Base-by-base conservation (phyloP, 805 yeast species). In the Lipomyces chichibuensis region DNA sequence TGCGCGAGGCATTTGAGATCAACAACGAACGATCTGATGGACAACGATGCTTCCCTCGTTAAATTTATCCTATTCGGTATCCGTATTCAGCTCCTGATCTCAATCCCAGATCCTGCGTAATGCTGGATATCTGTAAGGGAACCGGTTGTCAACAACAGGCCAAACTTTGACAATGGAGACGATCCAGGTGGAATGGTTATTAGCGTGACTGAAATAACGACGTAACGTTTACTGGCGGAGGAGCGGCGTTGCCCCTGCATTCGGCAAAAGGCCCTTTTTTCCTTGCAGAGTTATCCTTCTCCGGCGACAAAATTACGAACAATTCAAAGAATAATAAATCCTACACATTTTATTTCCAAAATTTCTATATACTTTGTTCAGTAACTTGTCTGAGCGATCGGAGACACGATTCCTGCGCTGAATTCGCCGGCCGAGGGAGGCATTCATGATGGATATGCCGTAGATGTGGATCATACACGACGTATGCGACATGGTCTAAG, bases 1-100 rank as follows among this genome's bases (percentile, higher is more conserved):
- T 8, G 69, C 60, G 29, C 71, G 65, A 33, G 66, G 66, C 66
- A 63, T 63, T 14, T 5, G 13, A 6, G 9, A 13, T 43, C n/a
- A 23, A 43, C 49, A 17, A n/a, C 6, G 23, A 17, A n/a, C 6
- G 23, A 43, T 43, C 49, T 3, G 49, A 1, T 1, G 9, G 2
- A 43, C 20, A 3, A 14, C 43, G 43, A 37, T 37, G n/a, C 13
- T 14, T 37, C 43, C 17, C n/a, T 37, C 17, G 17, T 6, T 37
- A 6, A 43, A 7, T 5, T n/a, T 17, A n/a, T 5, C 23, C 23
- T 43, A 7, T 23, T 17, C 23, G 9, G 23, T 37, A 37, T 37
- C 43, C 43, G 17, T 14, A 37, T 14, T 37, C 17, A 37, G 43
- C 5, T 37, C 4, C 43, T 37, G 43, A 37, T 43, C 23, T 43